Evolutionary conservation across 2,329 filamentous ascomycete species (phyloP).

Genomic region (Simplicillium aogashimaense): DNA sequence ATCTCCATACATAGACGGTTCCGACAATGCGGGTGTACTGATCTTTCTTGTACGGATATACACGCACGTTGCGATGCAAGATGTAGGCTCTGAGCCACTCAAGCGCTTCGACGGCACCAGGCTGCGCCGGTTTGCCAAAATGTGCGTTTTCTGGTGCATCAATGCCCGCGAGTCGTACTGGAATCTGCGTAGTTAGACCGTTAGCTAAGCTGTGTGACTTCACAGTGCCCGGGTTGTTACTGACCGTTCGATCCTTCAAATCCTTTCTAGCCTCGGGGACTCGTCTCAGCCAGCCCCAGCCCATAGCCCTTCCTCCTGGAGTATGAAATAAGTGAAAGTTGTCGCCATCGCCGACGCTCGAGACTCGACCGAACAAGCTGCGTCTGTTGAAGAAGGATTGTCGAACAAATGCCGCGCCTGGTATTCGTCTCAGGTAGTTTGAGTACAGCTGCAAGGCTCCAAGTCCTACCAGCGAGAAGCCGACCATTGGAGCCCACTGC

Average conservation of each 20-base stretch:
- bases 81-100: conserved; percentile 71
- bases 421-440: conserved; percentile 75
- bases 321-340: conserved; percentile 94
- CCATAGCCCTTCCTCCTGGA: conserved; percentile 74
- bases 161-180: conserved; percentile 80
- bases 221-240: conserved; percentile 12
- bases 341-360: conserved; percentile 91
- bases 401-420: conserved; percentile 63
- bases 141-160: conserved; percentile 91
- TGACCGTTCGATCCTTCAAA: conserved; percentile 68
- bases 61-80: conserved; percentile 62
- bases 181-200: conserved; percentile 46
- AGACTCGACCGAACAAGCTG: conserved; percentile 76
- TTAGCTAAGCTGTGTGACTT: too few species aligned
- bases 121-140: conserved; percentile 82
- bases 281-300: conserved; percentile 85
- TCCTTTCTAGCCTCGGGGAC: conserved; percentile 60
- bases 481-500: conserved; percentile 27
- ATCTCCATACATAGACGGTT: conserved; percentile 65
- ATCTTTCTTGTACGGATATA: conserved; percentile 74
- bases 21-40: conserved; percentile 90
- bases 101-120: conserved; percentile 71
- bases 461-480: conserved; percentile 26
- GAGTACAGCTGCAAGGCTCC: conserved; percentile 48
- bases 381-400: conserved; percentile 65